phyloP scores from a whole-genome alignment of 805 yeast genomes.

The Yarrowia bubula region DNA sequence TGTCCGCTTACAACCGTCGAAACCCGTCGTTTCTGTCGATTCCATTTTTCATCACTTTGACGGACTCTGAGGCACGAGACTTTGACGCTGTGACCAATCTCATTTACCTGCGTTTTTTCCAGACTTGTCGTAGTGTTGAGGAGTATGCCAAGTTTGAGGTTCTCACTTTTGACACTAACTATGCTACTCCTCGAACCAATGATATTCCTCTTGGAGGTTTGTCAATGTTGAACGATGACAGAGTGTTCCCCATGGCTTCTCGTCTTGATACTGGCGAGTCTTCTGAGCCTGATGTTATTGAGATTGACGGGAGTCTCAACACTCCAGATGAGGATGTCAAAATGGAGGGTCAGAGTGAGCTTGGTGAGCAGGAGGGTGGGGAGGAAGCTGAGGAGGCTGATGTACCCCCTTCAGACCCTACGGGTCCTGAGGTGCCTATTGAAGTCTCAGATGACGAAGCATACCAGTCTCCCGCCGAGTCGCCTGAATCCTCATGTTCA shows the following conservation, averaged over 20 bases:
- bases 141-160: neutral
- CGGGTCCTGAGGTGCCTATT: no score
- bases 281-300: constrained; percentile 8
- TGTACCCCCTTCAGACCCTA: no score
- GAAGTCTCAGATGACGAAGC: constrained; percentile 5
- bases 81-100: constrained; percentile 59
- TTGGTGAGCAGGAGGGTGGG: neutral
- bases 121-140: neutral
- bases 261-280: constrained; percentile 11
- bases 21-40: constrained; percentile 54
- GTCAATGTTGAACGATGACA: neutral
- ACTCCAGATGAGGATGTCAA: constrained; percentile 16
- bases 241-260: constrained; percentile 10
- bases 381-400: neutral
- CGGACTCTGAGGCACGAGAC: constrained; percentile 52
- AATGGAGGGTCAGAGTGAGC: neutral
- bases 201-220: constrained; percentile 6
- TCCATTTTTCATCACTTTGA: constrained; percentile 69
- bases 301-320: neutral
- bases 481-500: neutral
- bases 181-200: constrained; percentile 5
- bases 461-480: neutral
- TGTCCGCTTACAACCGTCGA: neutral
- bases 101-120: constrained; percentile 36
- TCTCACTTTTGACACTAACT: neutral